A percentile compares a stretch with the other conserved stretches of the same genome.
Evolutionary conservation across 2,329 filamentous ascomycete species (phyloP).

Genomic region (Chalara sp.): DNA sequence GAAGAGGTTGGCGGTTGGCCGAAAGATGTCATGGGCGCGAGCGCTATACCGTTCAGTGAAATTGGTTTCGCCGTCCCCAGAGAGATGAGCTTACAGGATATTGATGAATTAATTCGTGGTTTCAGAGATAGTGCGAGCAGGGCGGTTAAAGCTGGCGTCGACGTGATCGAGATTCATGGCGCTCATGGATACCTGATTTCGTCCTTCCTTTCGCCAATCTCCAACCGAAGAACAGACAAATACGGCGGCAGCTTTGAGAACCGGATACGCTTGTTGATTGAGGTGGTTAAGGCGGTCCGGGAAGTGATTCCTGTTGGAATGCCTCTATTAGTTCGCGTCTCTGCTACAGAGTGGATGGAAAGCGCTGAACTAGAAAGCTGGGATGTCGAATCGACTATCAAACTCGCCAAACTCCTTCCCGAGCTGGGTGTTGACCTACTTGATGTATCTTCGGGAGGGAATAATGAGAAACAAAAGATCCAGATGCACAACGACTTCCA

Average conservation of each 20-base stretch:
- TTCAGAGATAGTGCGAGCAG: conserved; percentile 30
- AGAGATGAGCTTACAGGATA: conserved; percentile 45
- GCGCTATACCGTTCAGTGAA: conserved; percentile 47
- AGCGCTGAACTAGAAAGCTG: conserved; percentile 14
- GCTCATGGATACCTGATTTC: conserved; percentile 63
- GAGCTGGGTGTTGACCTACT: conserved; percentile 72
- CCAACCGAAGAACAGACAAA: conserved; percentile 54
- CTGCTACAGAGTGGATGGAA: conserved; percentile 59
- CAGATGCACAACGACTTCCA: conserved; percentile 60
- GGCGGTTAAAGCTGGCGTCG: conserved; percentile 44
- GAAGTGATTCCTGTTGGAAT: conserved; percentile 44
- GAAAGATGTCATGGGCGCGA: conserved; percentile 40
- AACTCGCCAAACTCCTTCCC: conserved; percentile 63
- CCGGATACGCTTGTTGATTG: conserved; percentile 52
- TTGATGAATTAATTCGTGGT: conserved; percentile 29
- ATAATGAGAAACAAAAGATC: conserved; percentile 45
- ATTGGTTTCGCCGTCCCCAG: conserved; percentile 48
- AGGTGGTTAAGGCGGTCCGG: conserved; percentile 45
- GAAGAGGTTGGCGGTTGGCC: conserved; percentile 32
- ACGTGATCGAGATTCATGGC: conserved; percentile 56
- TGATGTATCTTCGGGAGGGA: conserved; percentile 74
- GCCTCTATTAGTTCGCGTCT: conserved; percentile 53
- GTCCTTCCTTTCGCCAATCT: conserved; percentile 55
- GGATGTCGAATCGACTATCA: conserved; percentile 34
- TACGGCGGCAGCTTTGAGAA: conserved; percentile 63